These are phyloP conservation scores for Pelomyxa schiedti DNA, from an alignment of 78 protist genomes.

Conservation along the genomic window DNA sequence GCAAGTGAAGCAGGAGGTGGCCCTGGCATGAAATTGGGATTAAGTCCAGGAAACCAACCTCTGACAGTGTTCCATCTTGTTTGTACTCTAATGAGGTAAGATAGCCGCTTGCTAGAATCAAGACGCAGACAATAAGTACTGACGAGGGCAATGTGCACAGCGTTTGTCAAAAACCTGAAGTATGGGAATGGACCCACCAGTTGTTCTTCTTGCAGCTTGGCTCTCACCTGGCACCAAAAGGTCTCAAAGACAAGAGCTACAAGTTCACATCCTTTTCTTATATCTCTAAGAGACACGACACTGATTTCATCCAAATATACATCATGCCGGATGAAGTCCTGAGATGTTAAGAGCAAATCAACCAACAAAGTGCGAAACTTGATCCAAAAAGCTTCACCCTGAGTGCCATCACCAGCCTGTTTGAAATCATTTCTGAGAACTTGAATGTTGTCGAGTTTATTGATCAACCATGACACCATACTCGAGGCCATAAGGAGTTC, in stretches of 20 bases:
- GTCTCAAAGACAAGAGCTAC: background rate
- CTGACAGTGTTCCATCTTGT: constrained; percentile 7
- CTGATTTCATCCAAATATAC: constrained; percentile 7
- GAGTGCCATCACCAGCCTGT: constrained; percentile 9
- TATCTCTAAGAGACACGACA: constrained; percentile 11
- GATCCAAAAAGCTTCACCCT: background rate
- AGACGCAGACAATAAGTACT: constrained; percentile 8
- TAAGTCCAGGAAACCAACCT: background rate
- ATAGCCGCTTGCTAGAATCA: background rate
- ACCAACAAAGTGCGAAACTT: constrained; percentile 9
- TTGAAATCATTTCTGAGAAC: background rate
- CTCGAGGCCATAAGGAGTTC: constrained; percentile 5
- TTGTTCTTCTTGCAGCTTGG: background rate
- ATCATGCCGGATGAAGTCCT: constrained; percentile 9
- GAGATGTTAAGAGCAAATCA: constrained; percentile 6
- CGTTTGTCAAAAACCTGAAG: constrained; percentile 4
- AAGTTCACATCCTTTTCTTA: constrained; percentile 2
- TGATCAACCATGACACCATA: constrained; percentile 4
- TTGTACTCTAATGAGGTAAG: background rate
- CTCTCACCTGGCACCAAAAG: constrained; percentile 6
- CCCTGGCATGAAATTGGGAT: constrained; percentile 5
- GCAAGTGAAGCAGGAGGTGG: background rate
- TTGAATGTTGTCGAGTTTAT: background rate
- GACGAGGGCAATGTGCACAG: constrained; percentile 2
- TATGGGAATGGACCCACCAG: background rate